These are phyloP conservation scores for barrel medic (Medicago truncatula) DNA, from an alignment of 306 rosid genomes.

Conservation along the genomic window MtrunA17r5.0-ANR NC_053045.1:27216501-27217000, in stretches of 20 bases:
- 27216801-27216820: slow-evolving; percentile 74
- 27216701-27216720: slow-evolving; percentile 76
- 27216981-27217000: slow-evolving; percentile 84
- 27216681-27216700: slow-evolving; percentile 83
- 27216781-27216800: slow-evolving; percentile 69
- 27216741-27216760: slow-evolving; percentile 84
- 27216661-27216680: slow-evolving; percentile 77
- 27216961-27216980: slow-evolving; percentile 80
- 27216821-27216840: slow-evolving; percentile 70
- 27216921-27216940: slow-evolving; percentile 82
- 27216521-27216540: slow-evolving; percentile 75
- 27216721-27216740: slow-evolving; percentile 87
- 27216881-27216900: slow-evolving; percentile 78
- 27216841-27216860: slow-evolving; percentile 59
- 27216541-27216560: slow-evolving; percentile 68
- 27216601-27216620: slow-evolving; percentile 71
- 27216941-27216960: slow-evolving; percentile 74
- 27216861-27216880: slow-evolving; percentile 66
- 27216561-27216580: slow-evolving; percentile 59
- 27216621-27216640: slow-evolving; percentile 66
- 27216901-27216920: slow-evolving; percentile 72
- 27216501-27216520: slow-evolving; percentile 63
- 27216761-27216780: slow-evolving; percentile 78
- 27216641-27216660: slow-evolving; percentile 78
- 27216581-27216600: slow-evolving; percentile 89